Percentiles rank a stretch among this genome's conserved stretches.
These are phyloP conservation scores for Botrytis medusae DNA, from an alignment of 2,329 filamentous ascomycete species.

Conservation along the genomic window DNA sequence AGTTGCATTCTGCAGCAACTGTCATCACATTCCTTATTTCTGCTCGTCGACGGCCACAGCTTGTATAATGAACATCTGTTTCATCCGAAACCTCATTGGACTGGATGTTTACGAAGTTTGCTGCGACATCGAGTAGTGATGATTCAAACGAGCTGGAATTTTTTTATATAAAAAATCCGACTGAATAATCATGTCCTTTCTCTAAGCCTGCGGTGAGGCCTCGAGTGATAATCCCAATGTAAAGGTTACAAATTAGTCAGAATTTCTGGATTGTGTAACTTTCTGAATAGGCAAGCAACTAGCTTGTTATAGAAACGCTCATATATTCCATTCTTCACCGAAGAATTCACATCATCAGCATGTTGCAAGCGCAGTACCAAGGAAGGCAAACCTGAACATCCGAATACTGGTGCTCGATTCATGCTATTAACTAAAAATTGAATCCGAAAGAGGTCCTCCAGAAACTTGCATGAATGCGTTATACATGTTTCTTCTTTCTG, in stretches of 20 bases:
- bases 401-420: not conserved
- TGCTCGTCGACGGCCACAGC: not conserved
- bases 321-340: not conserved
- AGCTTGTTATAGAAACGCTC: rapidly evolving
- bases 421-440: not conserved
- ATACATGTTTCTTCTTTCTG: not conserved
- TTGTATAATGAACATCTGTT: too few relatives aligned
- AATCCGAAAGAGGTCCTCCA: not conserved
- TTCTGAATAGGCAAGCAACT: too few relatives aligned
- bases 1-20: not conserved
- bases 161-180: too few relatives aligned
- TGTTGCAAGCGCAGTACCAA: not conserved
- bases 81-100: not conserved
- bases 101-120: rapidly evolving
- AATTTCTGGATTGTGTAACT: not conserved
- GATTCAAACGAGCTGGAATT: not conserved
- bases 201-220: rapidly evolving
- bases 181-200: not conserved
- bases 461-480: rapidly evolving
- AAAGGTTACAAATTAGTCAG: not conserved
- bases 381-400: not conserved
- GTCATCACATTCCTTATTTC: not conserved
- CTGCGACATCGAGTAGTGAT: rapidly evolving
- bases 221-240: not conserved
- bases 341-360: not conserved